These are phyloP conservation scores for Prunus armeniaca DNA, from an alignment of 306 rosid genomes.

Conservation along the genomic window DNA sequence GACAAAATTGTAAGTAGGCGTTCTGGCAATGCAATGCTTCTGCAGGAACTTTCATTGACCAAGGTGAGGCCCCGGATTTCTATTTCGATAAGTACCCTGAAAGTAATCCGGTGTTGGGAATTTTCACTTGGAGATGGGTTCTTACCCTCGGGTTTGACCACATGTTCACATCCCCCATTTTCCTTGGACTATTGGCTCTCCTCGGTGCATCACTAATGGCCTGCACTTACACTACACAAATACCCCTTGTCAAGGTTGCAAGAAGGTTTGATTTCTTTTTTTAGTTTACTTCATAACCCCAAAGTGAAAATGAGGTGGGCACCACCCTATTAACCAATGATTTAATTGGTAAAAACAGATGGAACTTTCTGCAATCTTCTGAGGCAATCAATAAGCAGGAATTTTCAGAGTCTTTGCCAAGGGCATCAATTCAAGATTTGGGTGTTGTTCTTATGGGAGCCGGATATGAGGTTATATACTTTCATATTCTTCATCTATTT, in stretches of 20 bases:
- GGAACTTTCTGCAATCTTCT: constrained; percentile 76
- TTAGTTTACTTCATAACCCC: background rate
- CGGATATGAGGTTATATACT: constrained; percentile 78
- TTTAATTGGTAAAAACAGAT: constrained; percentile 47
- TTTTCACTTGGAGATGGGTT: constrained; percentile 96
- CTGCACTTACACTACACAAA: constrained; percentile 92
- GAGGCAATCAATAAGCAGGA: constrained; percentile 79
- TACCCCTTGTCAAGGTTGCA: constrained; percentile 85
- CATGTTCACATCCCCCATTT: constrained; percentile 79
- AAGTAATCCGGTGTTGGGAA: constrained; percentile 73
- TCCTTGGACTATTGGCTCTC: constrained; percentile 66
- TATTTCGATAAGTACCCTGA: constrained; percentile 83
- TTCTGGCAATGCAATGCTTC: constrained; percentile 20
- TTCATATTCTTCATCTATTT: background rate
- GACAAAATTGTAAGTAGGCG: constrained; percentile 9
- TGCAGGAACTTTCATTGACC: constrained; percentile 85
- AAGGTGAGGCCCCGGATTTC: constrained; percentile 79
- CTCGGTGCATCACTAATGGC: constrained; percentile 89
- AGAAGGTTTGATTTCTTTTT: constrained; percentile 58
- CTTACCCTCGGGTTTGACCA: constrained; percentile 92
- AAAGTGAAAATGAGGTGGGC: constrained; percentile 1
- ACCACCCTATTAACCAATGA: constrained; percentile 7
- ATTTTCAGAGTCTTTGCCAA: constrained; percentile 74
- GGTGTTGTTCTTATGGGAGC: constrained; percentile 89
- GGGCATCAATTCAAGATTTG: constrained; percentile 79